Conservation (phyloP, 148 eudicot genomes). For the Fagopyrum homotropicum region DNA sequence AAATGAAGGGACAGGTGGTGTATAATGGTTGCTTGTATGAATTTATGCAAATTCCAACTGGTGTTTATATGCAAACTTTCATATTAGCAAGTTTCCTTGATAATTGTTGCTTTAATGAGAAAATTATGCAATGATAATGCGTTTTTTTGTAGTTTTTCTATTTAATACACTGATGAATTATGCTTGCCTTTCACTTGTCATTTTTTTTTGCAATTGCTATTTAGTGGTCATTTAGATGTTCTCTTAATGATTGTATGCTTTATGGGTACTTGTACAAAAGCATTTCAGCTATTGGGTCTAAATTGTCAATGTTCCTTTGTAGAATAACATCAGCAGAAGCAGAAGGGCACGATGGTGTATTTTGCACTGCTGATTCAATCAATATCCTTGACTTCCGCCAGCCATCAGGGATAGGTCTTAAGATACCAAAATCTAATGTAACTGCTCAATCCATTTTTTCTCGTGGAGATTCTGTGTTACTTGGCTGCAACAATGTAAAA, state of each 20-base stretch:
- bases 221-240: background rate
- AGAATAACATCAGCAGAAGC: slow-evolving; percentile 85
- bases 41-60: no score
- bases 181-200: background rate
- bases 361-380: slow-evolving; percentile 69
- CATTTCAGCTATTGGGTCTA: background rate
- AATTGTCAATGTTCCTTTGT: slow-evolving; percentile 25
- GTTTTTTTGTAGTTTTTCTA: background rate
- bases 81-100: no score
- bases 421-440: slow-evolving; percentile 55
- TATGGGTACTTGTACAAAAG: background rate
- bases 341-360: slow-evolving; percentile 94
- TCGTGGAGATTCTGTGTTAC: slow-evolving; percentile 63
- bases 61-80: no score
- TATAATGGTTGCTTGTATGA: no score
- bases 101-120: no score
- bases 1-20: no score
- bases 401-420: slow-evolving; percentile 78
- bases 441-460: slow-evolving; percentile 47
- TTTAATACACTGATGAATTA: background rate
- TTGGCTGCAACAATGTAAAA: slow-evolving; percentile 55
- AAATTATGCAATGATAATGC: no score
- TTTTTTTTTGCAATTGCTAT: no score
- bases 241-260: background rate
- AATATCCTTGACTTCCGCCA: slow-evolving; percentile 81